These are phyloP conservation scores for Phalaenopsis equestris DNA, from an alignment of 106 monocot genomes.

Conservation along the genomic window DNA sequence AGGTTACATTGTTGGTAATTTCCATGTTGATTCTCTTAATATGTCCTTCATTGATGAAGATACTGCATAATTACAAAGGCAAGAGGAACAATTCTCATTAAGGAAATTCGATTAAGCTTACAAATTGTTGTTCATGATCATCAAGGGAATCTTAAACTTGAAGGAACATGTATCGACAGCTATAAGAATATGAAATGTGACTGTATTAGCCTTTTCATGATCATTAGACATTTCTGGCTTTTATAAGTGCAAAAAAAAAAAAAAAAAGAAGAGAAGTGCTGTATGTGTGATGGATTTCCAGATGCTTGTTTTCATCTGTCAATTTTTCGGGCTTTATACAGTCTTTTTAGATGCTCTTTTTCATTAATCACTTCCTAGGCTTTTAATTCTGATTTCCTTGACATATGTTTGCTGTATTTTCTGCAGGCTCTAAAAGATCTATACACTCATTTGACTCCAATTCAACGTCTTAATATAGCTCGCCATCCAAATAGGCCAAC, in stretches of 20 bases:
- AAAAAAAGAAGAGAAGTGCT: not conserved
- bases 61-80: too few species aligned
- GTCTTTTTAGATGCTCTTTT: not conserved
- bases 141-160: not conserved
- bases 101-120: not conserved
- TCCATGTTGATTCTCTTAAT: too few species aligned
- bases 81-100: not conserved
- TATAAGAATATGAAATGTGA: not conserved
- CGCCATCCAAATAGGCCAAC: constrained; percentile 92
- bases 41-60: too few species aligned
- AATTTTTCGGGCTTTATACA: not conserved
- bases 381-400: not conserved
- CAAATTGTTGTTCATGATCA: not conserved
- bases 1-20: too few species aligned
- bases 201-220: not conserved
- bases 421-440: constrained; percentile 64
- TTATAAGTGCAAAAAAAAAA: not conserved
- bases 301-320: not conserved
- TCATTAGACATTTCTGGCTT: not conserved
- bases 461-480: constrained; percentile 70
- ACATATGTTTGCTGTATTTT: constrained; percentile 10
- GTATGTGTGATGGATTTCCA: not conserved
- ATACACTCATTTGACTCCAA: constrained; percentile 70
- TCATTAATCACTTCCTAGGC: not conserved
- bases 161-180: not conserved